Percentiles rank a stretch among this genome's conserved stretches.
These are phyloP conservation scores for Gliomastix tumulicola DNA, from an alignment of 2,329 filamentous ascomycete genomes.

Conservation along the genomic window DNA sequence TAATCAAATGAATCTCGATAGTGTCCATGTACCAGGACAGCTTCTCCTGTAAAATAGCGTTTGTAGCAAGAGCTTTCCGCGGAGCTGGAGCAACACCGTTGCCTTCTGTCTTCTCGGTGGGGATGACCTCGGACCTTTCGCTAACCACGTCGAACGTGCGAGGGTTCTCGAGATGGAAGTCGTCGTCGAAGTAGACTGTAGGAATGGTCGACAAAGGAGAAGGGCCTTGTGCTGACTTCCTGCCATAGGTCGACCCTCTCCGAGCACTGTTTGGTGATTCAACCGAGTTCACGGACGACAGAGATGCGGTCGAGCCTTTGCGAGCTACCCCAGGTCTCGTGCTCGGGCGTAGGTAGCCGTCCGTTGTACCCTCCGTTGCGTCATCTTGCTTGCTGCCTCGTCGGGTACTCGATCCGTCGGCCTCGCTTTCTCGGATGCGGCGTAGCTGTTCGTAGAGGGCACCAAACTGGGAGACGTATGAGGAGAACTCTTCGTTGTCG, in stretches of 20 bases:
- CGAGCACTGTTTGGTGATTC: conserved; percentile 35
- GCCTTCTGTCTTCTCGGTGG: conserved; percentile 42
- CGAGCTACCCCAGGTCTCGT: conserved; percentile 15
- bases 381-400: conserved; percentile 36
- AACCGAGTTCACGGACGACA: conserved; percentile 42
- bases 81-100: conserved; percentile 53
- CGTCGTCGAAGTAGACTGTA: conserved; percentile 86
- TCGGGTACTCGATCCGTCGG: conserved; percentile 45
- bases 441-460: conserved; percentile 84
- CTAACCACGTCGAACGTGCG: conserved; percentile 95
- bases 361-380: conserved; percentile 20
- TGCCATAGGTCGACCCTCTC: conserved; percentile 40
- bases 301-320: conserved; percentile 32
- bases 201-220: conserved; percentile 91
- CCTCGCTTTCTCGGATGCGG: conserved; percentile 70
- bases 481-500: conserved; percentile 70
- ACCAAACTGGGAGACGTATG: conserved; percentile 81
- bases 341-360: conserved; percentile 38
- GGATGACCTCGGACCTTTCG: conserved; percentile 93
- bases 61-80: conserved; percentile 85
- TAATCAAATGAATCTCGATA: conserved; percentile 93
- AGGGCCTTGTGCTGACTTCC: conserved; percentile 61
- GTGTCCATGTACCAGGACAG: conserved; percentile 99
- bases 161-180: conserved; percentile 93
- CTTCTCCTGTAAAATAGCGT: conserved; percentile 96